Base-by-base conservation (phyloP, 805 yeast genomes). In the Yarrowia yakushimensis region DNA sequence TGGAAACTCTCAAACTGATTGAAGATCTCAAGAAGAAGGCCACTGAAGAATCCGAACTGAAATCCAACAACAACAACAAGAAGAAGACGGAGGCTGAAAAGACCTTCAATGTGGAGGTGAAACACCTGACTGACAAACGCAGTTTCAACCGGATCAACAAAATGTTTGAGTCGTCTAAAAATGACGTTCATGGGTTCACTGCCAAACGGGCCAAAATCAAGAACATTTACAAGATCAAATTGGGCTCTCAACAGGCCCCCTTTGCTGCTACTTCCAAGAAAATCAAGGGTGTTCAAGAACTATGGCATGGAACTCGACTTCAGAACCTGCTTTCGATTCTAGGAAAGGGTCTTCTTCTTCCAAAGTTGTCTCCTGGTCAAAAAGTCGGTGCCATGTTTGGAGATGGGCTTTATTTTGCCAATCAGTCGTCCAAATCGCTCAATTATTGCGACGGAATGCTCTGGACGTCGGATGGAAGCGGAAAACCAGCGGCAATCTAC, bases 341-440 rank as follows among this genome's bases (percentile, higher is more conserved):
- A 2, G 61, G 61, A 3, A 55, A 55, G 39, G 61, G 61, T 7
- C 37, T 55, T 13, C 37, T 55, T 2, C 28, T 55, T 4, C 61
- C 61, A 2, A 55, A 55, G 6, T 22, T 55, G 27, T 55, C 61
- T 1, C 61, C 61, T 1, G 61, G 61, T 12, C 61, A 55, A 30
- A 55, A 55, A 20, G 61, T 17, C 1, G 61, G 61, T 17, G 61
- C 61, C 37, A 55, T 55, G 61, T 55, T 55, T 39, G 61, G 61
- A 20, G 61, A 55, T n/a, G 61, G 61, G 1, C 48, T 55, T 4
- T 55, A 55, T 7, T 55, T 55, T 15, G 61, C 61, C 37, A 55
- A 55, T 22, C 61, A 55, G 48, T 39, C 48, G 2, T 55, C 61
- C 15, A 55, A 55, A 18, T 55, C 61, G 34, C 48, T 55, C 12